phyloP scores from a whole-genome alignment of 176 grass and related monocot species.

The Oryza rufipogon region DNA sequence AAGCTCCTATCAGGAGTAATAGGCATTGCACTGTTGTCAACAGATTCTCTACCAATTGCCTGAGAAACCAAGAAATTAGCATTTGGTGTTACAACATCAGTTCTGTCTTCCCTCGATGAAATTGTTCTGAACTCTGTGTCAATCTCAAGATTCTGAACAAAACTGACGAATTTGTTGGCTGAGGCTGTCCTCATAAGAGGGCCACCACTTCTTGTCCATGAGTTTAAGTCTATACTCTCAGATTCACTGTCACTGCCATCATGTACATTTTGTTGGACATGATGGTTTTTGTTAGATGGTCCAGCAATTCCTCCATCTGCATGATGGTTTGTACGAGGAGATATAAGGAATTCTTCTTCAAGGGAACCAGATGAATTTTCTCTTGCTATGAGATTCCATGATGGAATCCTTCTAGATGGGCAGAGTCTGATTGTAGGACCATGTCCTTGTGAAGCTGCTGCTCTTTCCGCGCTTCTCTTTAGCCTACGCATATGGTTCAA shows the following conservation, averaged over 20 bases:
- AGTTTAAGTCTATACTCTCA: conserved; percentile 76
- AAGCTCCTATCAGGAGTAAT: conserved; percentile 52
- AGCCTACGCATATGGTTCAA: conserved; percentile 87
- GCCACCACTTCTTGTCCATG: conserved; percentile 91
- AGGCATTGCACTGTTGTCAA: conserved; percentile 21
- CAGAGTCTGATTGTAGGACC: conserved; percentile 59
- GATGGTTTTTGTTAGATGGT: conserved; percentile 47
- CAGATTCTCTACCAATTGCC: conserved; percentile 38
- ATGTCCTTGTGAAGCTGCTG: conserved; percentile 69
- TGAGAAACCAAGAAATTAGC: conserved; percentile 48
- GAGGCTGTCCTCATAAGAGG: conserved; percentile 95
- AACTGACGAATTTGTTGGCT: conserved; percentile 80
- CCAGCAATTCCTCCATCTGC: conserved; percentile 48
- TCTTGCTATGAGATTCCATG: conserved; percentile 98
- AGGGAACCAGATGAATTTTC: conserved; percentile 93
- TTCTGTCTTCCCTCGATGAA: conserved; percentile 46
- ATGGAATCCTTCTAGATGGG: conserved; percentile 90
- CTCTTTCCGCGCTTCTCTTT: conserved; percentile 80
- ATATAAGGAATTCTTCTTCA: conserved; percentile 69
- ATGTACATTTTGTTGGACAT: conserved; percentile 46
- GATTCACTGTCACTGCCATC: conserved; percentile 95
- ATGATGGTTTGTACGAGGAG: conserved; percentile 49
- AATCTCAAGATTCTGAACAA: conserved; percentile 91
- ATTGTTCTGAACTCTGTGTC: conserved; percentile 58
- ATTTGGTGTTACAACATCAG: conserved; percentile 38